A percentile compares a stretch with the other conserved stretches of the same genome.
Evolutionary conservation across 371 early-diverging fungal genomes (phyloP).

Genomic region (Mucor velutinosus): DNA sequence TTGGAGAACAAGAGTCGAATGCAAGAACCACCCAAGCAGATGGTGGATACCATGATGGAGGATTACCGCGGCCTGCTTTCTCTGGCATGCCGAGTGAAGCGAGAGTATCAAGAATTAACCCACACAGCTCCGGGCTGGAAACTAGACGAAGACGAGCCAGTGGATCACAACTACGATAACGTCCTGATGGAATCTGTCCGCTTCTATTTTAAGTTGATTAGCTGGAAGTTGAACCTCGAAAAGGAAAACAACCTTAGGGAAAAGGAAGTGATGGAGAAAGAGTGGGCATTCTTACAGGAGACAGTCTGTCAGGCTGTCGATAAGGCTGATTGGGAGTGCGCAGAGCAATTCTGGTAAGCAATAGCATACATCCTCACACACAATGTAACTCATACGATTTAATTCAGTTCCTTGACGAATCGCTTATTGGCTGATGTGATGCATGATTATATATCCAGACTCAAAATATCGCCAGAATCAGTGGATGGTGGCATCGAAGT

Average conservation of each 20-base stretch:
- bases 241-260: constrained; percentile 68
- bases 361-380: not conserved
- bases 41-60: constrained; percentile 82
- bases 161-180: constrained; percentile 69
- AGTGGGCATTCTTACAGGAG: constrained; percentile 77
- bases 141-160: constrained; percentile 48
- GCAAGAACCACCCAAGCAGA: constrained; percentile 68
- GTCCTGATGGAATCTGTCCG: constrained; percentile 73
- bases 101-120: constrained; percentile 67
- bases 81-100: constrained; percentile 74
- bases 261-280: constrained; percentile 79
- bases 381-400: not conserved
- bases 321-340: constrained; percentile 76
- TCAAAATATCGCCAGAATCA: constrained; percentile 41
- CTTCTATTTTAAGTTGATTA: constrained; percentile 80
- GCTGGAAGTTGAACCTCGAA: constrained; percentile 64
- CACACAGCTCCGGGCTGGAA: constrained; percentile 74
- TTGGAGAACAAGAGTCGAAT: constrained; percentile 75
- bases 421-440: constrained; percentile 51
- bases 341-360: constrained; percentile 73
- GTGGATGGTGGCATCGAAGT: constrained; percentile 54
- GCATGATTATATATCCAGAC: constrained; percentile 50
- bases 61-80: constrained; percentile 76
- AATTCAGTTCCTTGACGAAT: constrained; percentile 45
- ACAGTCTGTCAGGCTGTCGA: constrained; percentile 71